A percentile compares a stretch with the other conserved stretches of the same genome.
These are phyloP conservation scores for Corniculantispora saksenae DNA, from an alignment of 2,329 filamentous ascomycete genomes.

Conservation along the genomic window DNA sequence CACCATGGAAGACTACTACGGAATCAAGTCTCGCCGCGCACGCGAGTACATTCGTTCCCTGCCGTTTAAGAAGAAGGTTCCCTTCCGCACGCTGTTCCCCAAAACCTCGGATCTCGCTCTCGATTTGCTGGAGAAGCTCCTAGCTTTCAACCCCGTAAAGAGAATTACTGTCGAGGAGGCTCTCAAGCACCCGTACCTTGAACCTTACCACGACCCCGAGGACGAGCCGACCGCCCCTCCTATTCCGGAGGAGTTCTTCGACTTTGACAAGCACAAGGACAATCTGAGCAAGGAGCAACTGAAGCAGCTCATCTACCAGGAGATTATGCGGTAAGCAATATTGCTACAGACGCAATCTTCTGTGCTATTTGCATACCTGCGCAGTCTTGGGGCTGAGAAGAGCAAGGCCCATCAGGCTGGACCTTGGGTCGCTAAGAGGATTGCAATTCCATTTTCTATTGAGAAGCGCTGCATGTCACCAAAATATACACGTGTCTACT, in stretches of 20 bases:
- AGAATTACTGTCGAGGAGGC: constrained; percentile 97
- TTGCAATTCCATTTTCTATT: not conserved
- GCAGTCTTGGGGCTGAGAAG: not conserved
- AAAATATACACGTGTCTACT: not conserved
- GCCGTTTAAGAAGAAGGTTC: constrained; percentile 99
- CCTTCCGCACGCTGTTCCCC: constrained; percentile 94
- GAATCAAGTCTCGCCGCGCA: constrained; percentile 96
- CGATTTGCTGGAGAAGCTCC: constrained; percentile 89
- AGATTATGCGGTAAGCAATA: constrained; percentile 72
- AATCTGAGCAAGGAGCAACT: constrained; percentile 96
- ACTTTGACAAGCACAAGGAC: constrained; percentile 99
- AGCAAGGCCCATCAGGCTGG: constrained; percentile 16
- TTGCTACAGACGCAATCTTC: not conserved
- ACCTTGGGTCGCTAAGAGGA: constrained; percentile 11
- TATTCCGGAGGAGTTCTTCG: constrained; percentile 98
- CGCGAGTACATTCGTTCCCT: constrained; percentile 97
- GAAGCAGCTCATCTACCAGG: constrained; percentile 95
- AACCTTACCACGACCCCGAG: constrained; percentile 98
- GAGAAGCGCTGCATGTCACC: not conserved
- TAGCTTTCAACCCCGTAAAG: constrained; percentile 98
- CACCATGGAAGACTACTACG: constrained; percentile 99
- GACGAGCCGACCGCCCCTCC: constrained; percentile 96
- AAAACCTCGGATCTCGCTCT: constrained; percentile 98
- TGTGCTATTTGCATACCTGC: constrained; percentile 4
- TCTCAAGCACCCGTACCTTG: constrained; percentile 94